phyloP scores from a whole-genome alignment of 129 eudicot species.

The Chrysanthemum seticuspe region DNA sequence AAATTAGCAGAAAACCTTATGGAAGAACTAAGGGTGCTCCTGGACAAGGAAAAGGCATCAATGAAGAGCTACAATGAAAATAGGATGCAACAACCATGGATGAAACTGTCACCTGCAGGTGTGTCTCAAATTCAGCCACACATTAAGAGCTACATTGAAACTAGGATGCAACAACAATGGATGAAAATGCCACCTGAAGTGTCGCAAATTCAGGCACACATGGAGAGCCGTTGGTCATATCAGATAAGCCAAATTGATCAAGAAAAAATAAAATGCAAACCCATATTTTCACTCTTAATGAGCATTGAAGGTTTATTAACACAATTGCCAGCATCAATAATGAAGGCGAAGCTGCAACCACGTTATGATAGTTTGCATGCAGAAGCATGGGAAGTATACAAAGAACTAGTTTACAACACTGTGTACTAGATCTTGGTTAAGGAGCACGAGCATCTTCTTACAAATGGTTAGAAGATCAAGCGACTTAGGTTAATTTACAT shows the following conservation, averaged over 20 bases:
- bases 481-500: no score
- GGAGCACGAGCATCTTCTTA: background rate
- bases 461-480: no score
- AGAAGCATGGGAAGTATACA: background rate
- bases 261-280: background rate
- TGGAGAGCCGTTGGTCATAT: background rate
- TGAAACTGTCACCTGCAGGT: background rate
- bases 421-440: background rate
- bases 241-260: no score
- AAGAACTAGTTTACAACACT: no score
- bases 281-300: background rate
- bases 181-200: background rate
- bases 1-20: slow-evolving; percentile 1
- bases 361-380: slow-evolving; percentile 6
- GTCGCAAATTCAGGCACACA: background rate
- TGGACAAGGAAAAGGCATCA: background rate
- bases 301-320: background rate
- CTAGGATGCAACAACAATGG: background rate
- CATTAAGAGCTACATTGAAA: background rate
- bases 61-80: background rate
- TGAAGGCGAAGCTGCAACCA: background rate
- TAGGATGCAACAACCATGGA: background rate
- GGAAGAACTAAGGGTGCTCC: background rate
- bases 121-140: background rate
- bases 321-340: slow-evolving; percentile 4